phyloP scores from a whole-genome alignment of 2,329 filamentous ascomycete species.

The Claviceps capensis region DNA sequence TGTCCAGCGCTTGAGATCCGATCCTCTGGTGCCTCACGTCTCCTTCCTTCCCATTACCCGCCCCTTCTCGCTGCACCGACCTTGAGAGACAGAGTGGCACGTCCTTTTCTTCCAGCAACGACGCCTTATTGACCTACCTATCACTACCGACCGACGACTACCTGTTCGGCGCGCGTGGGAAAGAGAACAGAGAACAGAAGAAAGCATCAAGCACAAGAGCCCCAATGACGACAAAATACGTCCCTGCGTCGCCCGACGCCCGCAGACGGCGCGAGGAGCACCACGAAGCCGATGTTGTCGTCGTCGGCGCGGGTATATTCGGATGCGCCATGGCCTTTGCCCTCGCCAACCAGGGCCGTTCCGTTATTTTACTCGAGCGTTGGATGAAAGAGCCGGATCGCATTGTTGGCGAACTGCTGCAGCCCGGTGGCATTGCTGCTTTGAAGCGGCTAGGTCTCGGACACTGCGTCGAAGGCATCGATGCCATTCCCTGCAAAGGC shows the following conservation, averaged over 20 bases:
- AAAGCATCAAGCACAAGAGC: background rate
- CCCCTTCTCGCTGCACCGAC: background rate
- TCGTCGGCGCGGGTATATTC: constrained; percentile 83
- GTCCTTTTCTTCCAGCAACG: background rate
- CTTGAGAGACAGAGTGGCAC: background rate
- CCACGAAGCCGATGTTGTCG: constrained; percentile 68
- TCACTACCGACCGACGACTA: no score
- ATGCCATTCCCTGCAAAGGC: constrained; percentile 68
- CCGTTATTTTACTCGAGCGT: constrained; percentile 77
- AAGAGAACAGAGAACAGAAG: background rate
- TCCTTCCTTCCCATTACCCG: background rate
- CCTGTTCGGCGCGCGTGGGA: background rate
- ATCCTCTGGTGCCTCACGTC: background rate
- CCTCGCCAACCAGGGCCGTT: constrained; percentile 77
- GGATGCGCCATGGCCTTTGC: constrained; percentile 78
- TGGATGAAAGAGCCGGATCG: constrained; percentile 87
- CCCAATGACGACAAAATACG: background rate
- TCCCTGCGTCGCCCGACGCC: constrained; percentile 20
- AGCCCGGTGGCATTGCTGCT: constrained; percentile 78
- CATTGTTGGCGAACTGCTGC: constrained; percentile 89
- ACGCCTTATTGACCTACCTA: no score
- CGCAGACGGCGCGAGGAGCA: constrained; percentile 34
- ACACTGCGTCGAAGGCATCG: constrained; percentile 78
- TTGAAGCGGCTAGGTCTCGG: constrained; percentile 67
- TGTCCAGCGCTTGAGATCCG: background rate